Conservation (phyloP, 139 green algal species). For the Haematococcus lacustris region DNA sequence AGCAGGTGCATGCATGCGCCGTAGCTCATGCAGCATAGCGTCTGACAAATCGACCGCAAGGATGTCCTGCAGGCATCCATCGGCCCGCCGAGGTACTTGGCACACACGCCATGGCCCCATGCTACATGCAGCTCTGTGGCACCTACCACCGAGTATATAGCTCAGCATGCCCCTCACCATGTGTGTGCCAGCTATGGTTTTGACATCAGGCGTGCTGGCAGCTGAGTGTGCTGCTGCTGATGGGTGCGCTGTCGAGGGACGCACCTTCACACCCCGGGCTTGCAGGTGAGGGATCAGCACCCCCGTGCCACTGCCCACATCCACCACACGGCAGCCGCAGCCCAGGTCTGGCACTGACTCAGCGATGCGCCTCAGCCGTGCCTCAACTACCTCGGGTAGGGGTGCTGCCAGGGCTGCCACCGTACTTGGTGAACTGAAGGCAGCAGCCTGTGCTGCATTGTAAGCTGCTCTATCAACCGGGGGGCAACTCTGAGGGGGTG, state of each 20-base stretch:
- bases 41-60: slow-evolving; percentile 54
- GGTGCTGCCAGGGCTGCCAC: too few relatives aligned
- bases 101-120: too few relatives aligned
- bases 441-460: too few relatives aligned
- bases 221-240: neutral
- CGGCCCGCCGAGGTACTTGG: too few relatives aligned
- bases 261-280: slow-evolving; percentile 19
- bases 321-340: slow-evolving; percentile 47
- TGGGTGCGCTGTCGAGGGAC: too few relatives aligned
- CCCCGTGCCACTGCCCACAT: slow-evolving; percentile 63
- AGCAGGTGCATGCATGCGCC: neutral
- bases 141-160: neutral
- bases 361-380: too few relatives aligned
- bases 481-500: too few relatives aligned
- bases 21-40: slow-evolving; percentile 47
- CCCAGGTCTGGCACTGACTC: too few relatives aligned
- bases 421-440: too few relatives aligned
- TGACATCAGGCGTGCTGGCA: neutral
- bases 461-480: too few relatives aligned
- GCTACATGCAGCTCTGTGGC: neutral
- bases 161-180: neutral
- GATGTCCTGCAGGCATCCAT: slow-evolving; percentile 42
- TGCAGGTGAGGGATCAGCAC: slow-evolving; percentile 52
- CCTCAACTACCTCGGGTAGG: too few relatives aligned
- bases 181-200: neutral